These are phyloP conservation scores for Raffaelea albimanens DNA, from an alignment of 2,329 filamentous ascomycete species.

Conservation along the genomic window DNA sequence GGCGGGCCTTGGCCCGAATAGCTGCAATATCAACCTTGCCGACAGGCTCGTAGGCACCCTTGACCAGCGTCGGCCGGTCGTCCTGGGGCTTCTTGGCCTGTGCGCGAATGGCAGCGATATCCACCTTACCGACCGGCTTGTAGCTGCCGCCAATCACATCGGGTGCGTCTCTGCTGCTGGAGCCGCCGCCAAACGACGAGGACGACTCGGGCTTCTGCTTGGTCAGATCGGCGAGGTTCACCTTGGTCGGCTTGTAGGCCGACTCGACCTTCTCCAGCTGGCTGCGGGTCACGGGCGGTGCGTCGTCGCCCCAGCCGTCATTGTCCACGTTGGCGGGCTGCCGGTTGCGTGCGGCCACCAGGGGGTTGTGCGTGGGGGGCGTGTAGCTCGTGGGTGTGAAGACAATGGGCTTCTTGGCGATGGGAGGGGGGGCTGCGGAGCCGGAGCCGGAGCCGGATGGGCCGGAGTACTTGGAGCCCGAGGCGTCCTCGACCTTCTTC, in stretches of 20 bases:
- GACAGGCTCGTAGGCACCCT: conserved; percentile 87
- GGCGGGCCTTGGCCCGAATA: conserved; percentile 49
- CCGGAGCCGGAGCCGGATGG: conserved; percentile 45
- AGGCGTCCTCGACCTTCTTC: conserved; percentile 89
- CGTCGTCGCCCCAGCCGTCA: conserved; percentile 93
- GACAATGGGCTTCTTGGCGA: conserved; percentile 73
- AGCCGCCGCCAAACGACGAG: conserved; percentile 31
- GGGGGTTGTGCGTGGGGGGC: conserved; percentile 49
- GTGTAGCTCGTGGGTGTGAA: conserved; percentile 65
- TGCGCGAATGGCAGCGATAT: conserved; percentile 81
- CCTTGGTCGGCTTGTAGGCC: conserved; percentile 91
- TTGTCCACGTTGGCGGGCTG: conserved; percentile 55
- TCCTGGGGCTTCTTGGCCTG: conserved; percentile 62
- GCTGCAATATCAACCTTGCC: conserved; percentile 97
- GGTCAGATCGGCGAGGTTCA: conserved; percentile 80
- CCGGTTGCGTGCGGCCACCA: conserved; percentile 55
- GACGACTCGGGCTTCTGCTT: conserved; percentile 57
- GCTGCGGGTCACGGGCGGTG: conserved; percentile 77
- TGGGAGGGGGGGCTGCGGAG: conserved; percentile 51
- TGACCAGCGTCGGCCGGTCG: conserved; percentile 74
- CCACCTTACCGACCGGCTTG: conserved; percentile 93
- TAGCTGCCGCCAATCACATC: conserved; percentile 80
- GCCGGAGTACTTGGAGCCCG: conserved; percentile 84
- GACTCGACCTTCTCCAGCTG: conserved; percentile 86
- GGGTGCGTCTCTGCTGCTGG: conserved; percentile 28